Evolutionary conservation across 352 stramenopile species (phyloP).

Genomic region (Phytophthora pinifolia): DNA sequence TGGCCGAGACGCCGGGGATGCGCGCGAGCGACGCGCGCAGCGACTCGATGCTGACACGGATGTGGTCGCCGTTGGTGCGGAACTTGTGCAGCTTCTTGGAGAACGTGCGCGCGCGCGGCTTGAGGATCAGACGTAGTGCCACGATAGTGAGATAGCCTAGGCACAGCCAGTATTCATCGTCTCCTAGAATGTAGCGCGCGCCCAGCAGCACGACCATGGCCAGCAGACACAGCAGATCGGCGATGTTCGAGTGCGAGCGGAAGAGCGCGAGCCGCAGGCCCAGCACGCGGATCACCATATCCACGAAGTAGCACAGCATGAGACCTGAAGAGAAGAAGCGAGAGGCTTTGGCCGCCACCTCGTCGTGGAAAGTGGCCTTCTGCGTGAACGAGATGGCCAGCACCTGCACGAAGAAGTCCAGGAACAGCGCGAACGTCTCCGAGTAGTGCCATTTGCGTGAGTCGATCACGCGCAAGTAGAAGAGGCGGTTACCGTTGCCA

Average conservation of each 20-base stretch:
- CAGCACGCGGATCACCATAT: constrained; percentile 80
- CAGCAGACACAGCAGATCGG: constrained; percentile 73
- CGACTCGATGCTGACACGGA: constrained; percentile 86
- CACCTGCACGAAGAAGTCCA: constrained; percentile 87
- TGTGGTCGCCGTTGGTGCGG: constrained; percentile 80
- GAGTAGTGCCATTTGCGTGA: constrained; percentile 90
- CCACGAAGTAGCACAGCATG: constrained; percentile 83
- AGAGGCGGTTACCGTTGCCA: constrained; percentile 65
- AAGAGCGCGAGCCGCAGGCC: constrained; percentile 74
- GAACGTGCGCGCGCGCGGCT: constrained; percentile 79
- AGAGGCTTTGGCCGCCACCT: constrained; percentile 66
- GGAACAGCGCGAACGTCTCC: constrained; percentile 81
- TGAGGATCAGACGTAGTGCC: constrained; percentile 79
- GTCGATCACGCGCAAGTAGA: constrained; percentile 83
- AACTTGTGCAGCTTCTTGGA: constrained; percentile 91
- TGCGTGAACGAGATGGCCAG: constrained; percentile 79
- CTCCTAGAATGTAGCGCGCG: constrained; percentile 48
- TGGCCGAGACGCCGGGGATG: constrained; percentile 79
- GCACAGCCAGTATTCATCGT: constrained; percentile 72
- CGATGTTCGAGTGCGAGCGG: constrained; percentile 82
- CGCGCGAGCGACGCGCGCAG: constrained; percentile 73
- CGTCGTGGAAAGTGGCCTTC: constrained; percentile 55
- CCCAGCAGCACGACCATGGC: constrained; percentile 58
- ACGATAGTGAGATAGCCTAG: constrained; percentile 71
- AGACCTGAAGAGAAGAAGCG: constrained; percentile 73